Evolutionary conservation across 2,329 filamentous ascomycete genomes (phyloP), one percentile per base, ranked within the genome.

Genomic region (Xylaria sp.): DNA sequence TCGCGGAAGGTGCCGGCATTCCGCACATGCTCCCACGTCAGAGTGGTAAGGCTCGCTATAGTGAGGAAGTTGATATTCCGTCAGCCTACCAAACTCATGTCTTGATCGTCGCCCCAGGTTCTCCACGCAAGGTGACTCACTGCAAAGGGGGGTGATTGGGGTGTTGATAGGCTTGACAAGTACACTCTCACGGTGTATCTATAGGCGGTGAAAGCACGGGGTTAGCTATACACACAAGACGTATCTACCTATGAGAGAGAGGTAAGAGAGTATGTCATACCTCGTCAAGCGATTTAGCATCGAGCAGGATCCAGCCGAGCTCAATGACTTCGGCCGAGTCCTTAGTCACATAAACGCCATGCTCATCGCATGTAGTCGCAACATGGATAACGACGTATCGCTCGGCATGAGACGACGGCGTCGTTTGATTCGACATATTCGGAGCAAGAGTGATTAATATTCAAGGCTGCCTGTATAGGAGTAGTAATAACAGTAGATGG

Each of bases 291-390:
- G 87, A 90, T 82, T 94, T 95, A 69, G 92, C 90, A 77, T 97
- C 94, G 67, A 97, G 85, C 74, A 99, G 82, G 75, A 98, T 97
- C 95, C 95, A 99, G 68, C 94, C 95, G 76, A 99, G 86, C 86
- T 99, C 95, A 79, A 99, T 99, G 70, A 99, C 95, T 83, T 99
- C 95, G 66, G 95, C 95, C 63, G 95, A 98, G 80, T 99, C 95
- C 81, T 98, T 98, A 64, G 95, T 99, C 63, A 99, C 95, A 79
- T 99, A 99, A 69, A 99, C 95, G 67, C 95, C 95, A 80, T 99
- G 95, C 79, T 99, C 95, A 79, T 99, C 95, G 81, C 95, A 99
- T 71, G 95, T 99, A 37, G 95, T 99, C 68, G 95, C 95, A 75
- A 98, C 94, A 80, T 99, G 95, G 78, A 98, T 97, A 75, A 99